These are phyloP conservation scores for Falciphora oryzae DNA, from an alignment of 2,329 filamentous ascomycete species.

Conservation along the genomic window DNA sequence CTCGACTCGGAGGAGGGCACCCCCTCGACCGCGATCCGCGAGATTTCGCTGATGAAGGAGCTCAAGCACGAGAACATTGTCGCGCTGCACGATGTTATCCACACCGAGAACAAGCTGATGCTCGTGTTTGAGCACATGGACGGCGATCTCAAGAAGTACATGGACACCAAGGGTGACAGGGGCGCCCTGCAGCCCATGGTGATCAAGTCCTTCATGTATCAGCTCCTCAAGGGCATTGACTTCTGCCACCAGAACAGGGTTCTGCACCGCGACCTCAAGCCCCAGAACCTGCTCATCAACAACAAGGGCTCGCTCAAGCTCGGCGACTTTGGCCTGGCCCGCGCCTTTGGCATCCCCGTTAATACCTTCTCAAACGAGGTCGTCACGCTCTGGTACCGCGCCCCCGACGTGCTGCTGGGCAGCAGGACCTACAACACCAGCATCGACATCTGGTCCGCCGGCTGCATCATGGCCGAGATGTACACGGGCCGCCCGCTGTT, in stretches of 20 bases:
- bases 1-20: constrained; percentile 98
- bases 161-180: constrained; percentile 87
- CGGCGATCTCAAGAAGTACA: constrained; percentile 96
- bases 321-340: constrained; percentile 88
- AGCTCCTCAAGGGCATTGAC: constrained; percentile 89
- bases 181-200: constrained; percentile 82
- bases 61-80: constrained; percentile 99
- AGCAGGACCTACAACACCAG: constrained; percentile 98
- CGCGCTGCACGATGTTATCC: constrained; percentile 94
- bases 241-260: constrained; percentile 98
- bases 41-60: constrained; percentile 99
- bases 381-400: constrained; percentile 95
- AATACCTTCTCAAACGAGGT: constrained; percentile 99
- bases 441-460: constrained; percentile 98
- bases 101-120: constrained; percentile 99
- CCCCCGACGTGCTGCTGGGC: constrained; percentile 89
- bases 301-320: constrained; percentile 85
- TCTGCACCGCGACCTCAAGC: constrained; percentile 90
- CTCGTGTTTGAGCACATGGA: constrained; percentile 99
- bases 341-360: constrained; percentile 93
- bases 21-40: constrained; percentile 92
- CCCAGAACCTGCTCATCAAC: constrained; percentile 95
- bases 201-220: constrained; percentile 99
- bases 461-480: constrained; percentile 99
- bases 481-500: constrained; percentile 94